Evolutionary conservation across 2,329 filamentous ascomycete genomes (phyloP).

Genomic region (Pyrenochaeta sp.): DNA sequence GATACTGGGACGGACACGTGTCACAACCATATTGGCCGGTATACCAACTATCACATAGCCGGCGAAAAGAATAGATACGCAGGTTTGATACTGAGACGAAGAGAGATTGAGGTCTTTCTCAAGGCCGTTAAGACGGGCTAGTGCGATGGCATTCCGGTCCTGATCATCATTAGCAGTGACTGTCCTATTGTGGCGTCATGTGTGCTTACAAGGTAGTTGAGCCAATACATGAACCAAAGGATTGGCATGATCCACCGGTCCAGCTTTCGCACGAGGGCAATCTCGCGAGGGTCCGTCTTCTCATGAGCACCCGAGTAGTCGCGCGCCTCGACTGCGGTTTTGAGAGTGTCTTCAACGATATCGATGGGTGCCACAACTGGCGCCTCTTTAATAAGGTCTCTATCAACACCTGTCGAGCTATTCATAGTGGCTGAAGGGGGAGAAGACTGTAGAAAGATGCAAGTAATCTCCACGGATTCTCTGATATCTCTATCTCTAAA

Average conservation of each 20-base stretch:
- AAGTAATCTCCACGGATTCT: too few relatives aligned
- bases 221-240: conserved; percentile 33
- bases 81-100: conserved; percentile 32
- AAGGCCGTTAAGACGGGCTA: conserved; percentile 68
- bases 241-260: conserved; percentile 39
- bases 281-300: conserved; percentile 45
- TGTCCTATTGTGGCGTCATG: conserved; percentile 35
- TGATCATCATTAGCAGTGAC: conserved; percentile 36
- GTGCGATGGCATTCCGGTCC: conserved; percentile 70
- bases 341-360: too few relatives aligned
- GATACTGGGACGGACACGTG: conserved; percentile 35
- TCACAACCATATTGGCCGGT: conserved; percentile 48
- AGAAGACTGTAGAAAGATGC: too few relatives aligned
- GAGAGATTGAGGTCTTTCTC: conserved; percentile 60
- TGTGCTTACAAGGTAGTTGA: conserved; percentile 12
- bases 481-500: too few relatives aligned
- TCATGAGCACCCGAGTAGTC: conserved; percentile 46
- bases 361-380: too few relatives aligned
- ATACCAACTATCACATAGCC: conserved; percentile 47
- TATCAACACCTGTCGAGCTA: too few relatives aligned
- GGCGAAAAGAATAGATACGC: conserved; percentile 33
- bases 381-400: too few relatives aligned
- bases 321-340: too few relatives aligned
- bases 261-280: conserved; percentile 42
- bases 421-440: too few relatives aligned